These are phyloP conservation scores for Skeletonema menzelii DNA, from an alignment of 108 stramenopile genomes.

Conservation along the genomic window DNA sequence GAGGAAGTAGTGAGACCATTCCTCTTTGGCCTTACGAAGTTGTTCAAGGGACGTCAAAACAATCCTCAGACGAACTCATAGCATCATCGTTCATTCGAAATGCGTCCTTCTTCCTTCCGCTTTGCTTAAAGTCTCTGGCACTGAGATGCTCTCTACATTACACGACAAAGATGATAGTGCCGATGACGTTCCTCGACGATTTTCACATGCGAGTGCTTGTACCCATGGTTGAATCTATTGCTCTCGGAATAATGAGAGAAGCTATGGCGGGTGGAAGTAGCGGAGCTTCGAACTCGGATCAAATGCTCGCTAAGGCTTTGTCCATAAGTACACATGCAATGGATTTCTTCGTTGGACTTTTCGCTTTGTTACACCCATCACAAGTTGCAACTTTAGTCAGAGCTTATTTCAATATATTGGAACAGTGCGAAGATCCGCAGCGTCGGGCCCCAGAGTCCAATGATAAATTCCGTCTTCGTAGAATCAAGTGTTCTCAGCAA, in stretches of 20 bases:
- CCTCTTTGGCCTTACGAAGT: conserved; percentile 45
- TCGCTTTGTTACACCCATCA: conserved; percentile 73
- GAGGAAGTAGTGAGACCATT: conserved; percentile 23
- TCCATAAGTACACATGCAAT: conserved; percentile 34
- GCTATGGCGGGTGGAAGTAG: conserved; percentile 48
- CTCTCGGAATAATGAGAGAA: conserved; percentile 61
- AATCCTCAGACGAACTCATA: conserved; percentile 25
- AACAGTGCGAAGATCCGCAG: conserved; percentile 56
- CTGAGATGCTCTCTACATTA: conserved; percentile 48
- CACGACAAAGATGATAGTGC: conserved; percentile 32
- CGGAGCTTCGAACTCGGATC: conserved; percentile 36
- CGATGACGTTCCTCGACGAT: conserved; percentile 64
- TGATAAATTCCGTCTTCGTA: conserved; percentile 12
- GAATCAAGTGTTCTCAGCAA: conserved; percentile 59
- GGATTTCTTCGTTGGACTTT: conserved; percentile 76
- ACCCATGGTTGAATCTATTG: conserved; percentile 68
- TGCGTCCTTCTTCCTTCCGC: conserved; percentile 69
- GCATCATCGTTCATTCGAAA: conserved; percentile 53
- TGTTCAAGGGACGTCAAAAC: conserved; percentile 37
- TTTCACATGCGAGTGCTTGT: conserved; percentile 65
- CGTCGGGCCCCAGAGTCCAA: neutral
- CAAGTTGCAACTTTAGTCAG: conserved; percentile 56
- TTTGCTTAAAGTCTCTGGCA: conserved; percentile 77
- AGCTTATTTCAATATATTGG: conserved; percentile 59
- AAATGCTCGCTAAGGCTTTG: conserved; percentile 43